phyloP scores from a whole-genome alignment of 129 eudicot genomes.

The Solidago caesia region DNA sequence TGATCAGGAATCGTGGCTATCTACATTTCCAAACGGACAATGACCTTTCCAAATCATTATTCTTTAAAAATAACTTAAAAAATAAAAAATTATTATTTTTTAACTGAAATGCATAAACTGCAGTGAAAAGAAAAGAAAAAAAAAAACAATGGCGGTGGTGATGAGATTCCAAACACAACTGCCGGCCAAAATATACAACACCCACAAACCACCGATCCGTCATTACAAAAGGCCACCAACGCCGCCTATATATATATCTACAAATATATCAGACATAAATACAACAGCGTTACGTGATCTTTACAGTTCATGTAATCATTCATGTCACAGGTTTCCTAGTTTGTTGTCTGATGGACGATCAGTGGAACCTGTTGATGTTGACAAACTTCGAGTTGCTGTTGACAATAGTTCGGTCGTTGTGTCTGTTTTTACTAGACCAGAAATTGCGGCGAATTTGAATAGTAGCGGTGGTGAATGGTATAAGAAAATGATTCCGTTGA shows the following conservation, averaged over 20 bases:
- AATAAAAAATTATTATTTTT: neutral
- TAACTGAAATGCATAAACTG: neutral
- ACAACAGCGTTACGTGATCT: constrained; percentile 52
- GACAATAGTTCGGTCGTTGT: constrained; percentile 67
- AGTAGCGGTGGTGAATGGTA: constrained; percentile 49
- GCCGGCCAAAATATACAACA: constrained; percentile 31
- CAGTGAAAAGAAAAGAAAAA: neutral
- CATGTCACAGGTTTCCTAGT: constrained; percentile 77
- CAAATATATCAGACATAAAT: constrained; percentile 52
- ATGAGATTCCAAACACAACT: constrained; percentile 29
- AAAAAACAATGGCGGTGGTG: constrained; percentile 37
- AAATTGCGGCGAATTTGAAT: constrained; percentile 20
- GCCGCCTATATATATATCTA: constrained; percentile 62
- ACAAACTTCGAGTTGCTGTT: constrained; percentile 59
- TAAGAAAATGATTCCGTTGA: constrained; percentile 52
- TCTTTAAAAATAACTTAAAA: neutral
- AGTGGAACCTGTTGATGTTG: constrained; percentile 46
- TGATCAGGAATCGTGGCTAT: constrained; percentile 19
- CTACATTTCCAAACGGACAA: constrained; percentile 20
- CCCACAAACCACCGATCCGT: constrained; percentile 21
- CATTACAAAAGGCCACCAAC: constrained; percentile 36
- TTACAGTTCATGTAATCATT: constrained; percentile 63
- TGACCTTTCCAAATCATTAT: neutral
- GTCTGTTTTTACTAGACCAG: constrained; percentile 52
- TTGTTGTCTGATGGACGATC: constrained; percentile 37